These are phyloP conservation scores for Daldinia caldariorum DNA, from an alignment of 495 filamentous ascomycete species.

Conservation along the genomic window DNA sequence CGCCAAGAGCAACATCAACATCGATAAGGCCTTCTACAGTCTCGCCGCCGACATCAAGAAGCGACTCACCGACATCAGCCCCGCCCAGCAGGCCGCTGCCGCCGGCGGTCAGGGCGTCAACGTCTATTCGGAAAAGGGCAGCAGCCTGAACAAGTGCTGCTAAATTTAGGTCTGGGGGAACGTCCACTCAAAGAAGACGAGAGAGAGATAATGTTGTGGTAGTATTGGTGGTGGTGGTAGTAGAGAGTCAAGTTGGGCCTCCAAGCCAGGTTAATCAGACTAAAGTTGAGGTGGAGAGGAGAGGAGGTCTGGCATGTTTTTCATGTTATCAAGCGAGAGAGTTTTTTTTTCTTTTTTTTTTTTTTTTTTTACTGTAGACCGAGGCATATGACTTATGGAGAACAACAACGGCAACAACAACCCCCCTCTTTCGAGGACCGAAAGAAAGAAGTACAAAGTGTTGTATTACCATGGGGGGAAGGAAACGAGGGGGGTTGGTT, in stretches of 20 bases:
- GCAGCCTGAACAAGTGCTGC: constrained; percentile 84
- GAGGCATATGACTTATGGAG: constrained; percentile 43
- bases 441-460: constrained; percentile 22
- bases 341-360: too few species aligned
- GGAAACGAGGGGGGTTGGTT: background rate
- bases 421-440: constrained; percentile 18
- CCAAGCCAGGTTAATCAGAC: constrained; percentile 21
- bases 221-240: background rate
- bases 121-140: constrained; percentile 68
- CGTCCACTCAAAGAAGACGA: background rate
- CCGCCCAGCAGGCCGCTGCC: constrained; percentile 73
- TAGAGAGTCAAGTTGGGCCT: constrained; percentile 21
- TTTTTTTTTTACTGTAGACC: constrained; percentile 36
- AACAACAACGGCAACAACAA: constrained; percentile 1
- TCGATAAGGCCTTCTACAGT: constrained; percentile 97
- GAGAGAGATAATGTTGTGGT: constrained; percentile 1
- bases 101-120: constrained; percentile 64
- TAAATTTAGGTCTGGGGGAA: constrained; percentile 53
- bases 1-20: constrained; percentile 98
- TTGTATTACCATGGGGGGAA: constrained; percentile 30
- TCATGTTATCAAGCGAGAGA: constrained; percentile 37
- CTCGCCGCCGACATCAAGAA: constrained; percentile 98
- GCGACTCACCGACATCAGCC: constrained; percentile 84
- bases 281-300: background rate
- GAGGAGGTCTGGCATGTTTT: constrained; percentile 9